Evolutionary conservation across 176 grass and related monocot species (phyloP).

Genomic region (Avena sativa): DNA sequence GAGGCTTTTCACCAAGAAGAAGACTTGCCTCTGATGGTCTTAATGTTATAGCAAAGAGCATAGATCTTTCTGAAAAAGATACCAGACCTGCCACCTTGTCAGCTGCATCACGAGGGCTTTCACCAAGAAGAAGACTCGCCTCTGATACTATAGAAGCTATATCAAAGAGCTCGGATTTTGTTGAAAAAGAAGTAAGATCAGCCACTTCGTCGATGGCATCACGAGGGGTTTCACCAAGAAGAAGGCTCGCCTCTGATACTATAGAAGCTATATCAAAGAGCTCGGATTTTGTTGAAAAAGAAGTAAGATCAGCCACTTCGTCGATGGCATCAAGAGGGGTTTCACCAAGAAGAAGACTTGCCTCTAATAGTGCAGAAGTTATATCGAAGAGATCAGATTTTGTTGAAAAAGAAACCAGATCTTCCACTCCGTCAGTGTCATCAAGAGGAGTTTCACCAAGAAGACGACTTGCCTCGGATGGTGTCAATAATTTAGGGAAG

Average conservation of each 20-base stretch:
- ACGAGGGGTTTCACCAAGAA: slow-evolving; percentile 39
- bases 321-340: slow-evolving; percentile 24
- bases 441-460: slow-evolving; percentile 38
- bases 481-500: slow-evolving; percentile 19
- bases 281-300: slow-evolving; percentile 35
- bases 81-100: slow-evolving; percentile 23
- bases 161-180: slow-evolving; percentile 33
- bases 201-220: slow-evolving; percentile 12
- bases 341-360: slow-evolving; percentile 39
- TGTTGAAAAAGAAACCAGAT: slow-evolving; percentile 24
- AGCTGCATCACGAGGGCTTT: slow-evolving; percentile 12
- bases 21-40: slow-evolving; percentile 47
- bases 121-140: slow-evolving; percentile 42
- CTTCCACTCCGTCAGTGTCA: neutral
- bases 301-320: neutral
- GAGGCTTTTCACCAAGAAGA: slow-evolving; percentile 44
- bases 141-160: slow-evolving; percentile 24
- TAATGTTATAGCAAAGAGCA: slow-evolving; percentile 42
- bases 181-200: slow-evolving; percentile 4
- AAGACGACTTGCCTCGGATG: slow-evolving; percentile 30
- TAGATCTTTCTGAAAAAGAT: slow-evolving; percentile 40
- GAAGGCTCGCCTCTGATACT: slow-evolving; percentile 19
- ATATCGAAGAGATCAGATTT: slow-evolving; percentile 33
- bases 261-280: slow-evolving; percentile 27
- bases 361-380: slow-evolving; percentile 6